Conservation (phyloP, 1,139 yeast genomes). For the Arxiozyma slooffiae region DNA sequence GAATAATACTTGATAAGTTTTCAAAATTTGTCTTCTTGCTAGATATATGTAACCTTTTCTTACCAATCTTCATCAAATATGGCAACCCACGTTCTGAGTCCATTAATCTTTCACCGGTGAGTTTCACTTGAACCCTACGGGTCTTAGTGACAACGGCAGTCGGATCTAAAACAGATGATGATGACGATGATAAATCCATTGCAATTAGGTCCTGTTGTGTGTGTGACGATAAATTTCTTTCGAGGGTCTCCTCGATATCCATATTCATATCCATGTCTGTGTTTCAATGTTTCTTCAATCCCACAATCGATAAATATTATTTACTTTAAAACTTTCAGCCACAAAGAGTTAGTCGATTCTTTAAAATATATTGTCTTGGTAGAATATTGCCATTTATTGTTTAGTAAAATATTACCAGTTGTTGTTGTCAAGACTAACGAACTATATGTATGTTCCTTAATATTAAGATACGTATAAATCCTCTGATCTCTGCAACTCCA, state of each 20-base stretch:
- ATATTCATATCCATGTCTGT: neutral
- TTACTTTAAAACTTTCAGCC: too few species aligned
- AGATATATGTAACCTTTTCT: conserved; percentile 36
- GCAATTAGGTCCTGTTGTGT: neutral
- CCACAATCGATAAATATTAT: too few species aligned
- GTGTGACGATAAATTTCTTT: neutral
- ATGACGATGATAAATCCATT: conserved; percentile 1
- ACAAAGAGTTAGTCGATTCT: too few species aligned
- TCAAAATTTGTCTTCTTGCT: conserved; percentile 34
- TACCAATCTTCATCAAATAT: conserved; percentile 36
- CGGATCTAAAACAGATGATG: conserved; percentile 19
- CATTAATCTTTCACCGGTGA: conserved; percentile 44
- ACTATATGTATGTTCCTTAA: too few species aligned
- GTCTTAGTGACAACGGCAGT: conserved; percentile 16
- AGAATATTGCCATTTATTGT: too few species aligned
- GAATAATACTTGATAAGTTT: conserved; percentile 43
- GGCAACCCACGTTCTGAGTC: conserved; percentile 40
- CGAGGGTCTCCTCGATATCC: neutral
- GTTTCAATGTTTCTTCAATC: too few species aligned
- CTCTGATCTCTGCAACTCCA: too few species aligned
- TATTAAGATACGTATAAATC: too few species aligned
- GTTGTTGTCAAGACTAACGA: too few species aligned
- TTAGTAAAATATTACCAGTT: too few species aligned
- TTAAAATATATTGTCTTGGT: too few species aligned
- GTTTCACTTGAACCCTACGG: conserved; percentile 28